Evolutionary conservation across 164 flowering plant genomes (phyloP).

Genomic region (Vitis rupestris): DNA sequence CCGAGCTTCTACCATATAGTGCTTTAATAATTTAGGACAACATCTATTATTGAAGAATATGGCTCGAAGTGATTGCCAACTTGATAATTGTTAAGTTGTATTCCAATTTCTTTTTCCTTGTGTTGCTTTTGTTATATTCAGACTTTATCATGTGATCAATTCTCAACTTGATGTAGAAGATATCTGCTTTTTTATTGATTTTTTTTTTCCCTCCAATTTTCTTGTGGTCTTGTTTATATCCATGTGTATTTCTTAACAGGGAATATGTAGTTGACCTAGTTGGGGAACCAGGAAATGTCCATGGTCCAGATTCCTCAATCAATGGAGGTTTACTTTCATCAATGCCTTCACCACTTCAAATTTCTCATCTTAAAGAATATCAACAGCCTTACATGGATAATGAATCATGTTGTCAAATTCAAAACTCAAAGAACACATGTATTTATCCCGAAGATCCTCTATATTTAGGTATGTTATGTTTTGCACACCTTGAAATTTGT

Average conservation of each 20-base stretch:
- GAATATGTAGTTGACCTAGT: conserved; percentile 95
- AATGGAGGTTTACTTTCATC: conserved; percentile 59
- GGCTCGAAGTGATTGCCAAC: neutral
- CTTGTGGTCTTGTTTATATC: neutral
- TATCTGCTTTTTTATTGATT: neutral
- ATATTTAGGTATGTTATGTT: conserved; percentile 38
- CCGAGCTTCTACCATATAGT: too few relatives aligned
- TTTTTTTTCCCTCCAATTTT: neutral
- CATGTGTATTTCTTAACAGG: conserved; percentile 41
- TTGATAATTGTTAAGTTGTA: neutral
- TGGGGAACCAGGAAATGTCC: conserved; percentile 84
- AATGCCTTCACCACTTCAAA: conserved; percentile 72
- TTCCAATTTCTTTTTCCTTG: neutral
- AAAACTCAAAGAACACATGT: conserved; percentile 25
- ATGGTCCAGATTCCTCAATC: conserved; percentile 84
- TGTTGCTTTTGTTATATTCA: neutral
- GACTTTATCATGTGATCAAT: neutral
- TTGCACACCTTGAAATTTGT: conserved; percentile 6
- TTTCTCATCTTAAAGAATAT: conserved; percentile 55
- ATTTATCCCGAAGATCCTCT: conserved; percentile 30
- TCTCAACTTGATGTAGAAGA: too few relatives aligned
- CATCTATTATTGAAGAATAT: too few relatives aligned
- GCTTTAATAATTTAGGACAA: too few relatives aligned
- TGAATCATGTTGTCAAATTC: conserved; percentile 26
- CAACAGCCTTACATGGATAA: conserved; percentile 39